Evolutionary conservation across 192 early-diverging fungal species (phyloP).

Genomic region (Allomyces arbusculus): DNA sequence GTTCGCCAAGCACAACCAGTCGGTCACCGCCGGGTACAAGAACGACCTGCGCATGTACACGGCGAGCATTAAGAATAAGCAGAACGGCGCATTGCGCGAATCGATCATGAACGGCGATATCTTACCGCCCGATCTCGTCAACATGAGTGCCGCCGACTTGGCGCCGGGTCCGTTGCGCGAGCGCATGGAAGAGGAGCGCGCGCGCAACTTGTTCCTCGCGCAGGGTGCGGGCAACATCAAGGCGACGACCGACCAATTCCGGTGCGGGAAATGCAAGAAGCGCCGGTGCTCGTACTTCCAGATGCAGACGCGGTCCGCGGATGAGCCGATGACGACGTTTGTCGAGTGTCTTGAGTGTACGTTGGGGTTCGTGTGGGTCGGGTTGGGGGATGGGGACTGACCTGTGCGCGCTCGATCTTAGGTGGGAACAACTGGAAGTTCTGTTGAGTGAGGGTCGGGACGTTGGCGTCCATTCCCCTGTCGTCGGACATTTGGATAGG

Average conservation of each 20-base stretch:
- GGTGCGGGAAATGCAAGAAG: constrained; percentile 75
- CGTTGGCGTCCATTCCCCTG: too few species aligned
- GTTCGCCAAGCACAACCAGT: constrained; percentile 24
- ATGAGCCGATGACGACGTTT: constrained; percentile 98
- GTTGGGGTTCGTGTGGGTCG: too few species aligned
- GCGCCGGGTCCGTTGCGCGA: constrained; percentile 65
- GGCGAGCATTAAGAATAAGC: constrained; percentile 54
- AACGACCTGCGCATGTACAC: constrained; percentile 52
- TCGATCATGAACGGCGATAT: constrained; percentile 47
- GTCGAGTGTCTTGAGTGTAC: constrained; percentile 69
- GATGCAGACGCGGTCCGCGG: constrained; percentile 89
- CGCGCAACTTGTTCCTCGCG: constrained; percentile 56
- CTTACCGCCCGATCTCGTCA: constrained; percentile 41
- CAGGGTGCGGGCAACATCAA: constrained; percentile 45
- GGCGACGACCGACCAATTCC: constrained; percentile 83
- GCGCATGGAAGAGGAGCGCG: constrained; percentile 42
- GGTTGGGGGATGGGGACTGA: too few species aligned
- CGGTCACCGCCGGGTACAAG: constrained; percentile 40
- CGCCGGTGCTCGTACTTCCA: constrained; percentile 82
- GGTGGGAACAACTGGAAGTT: not conserved
- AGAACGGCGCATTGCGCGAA: constrained; percentile 52
- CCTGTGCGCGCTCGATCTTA: too few species aligned
- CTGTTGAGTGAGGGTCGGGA: not conserved
- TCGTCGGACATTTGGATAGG: too few species aligned
- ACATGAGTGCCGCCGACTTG: constrained; percentile 77